A percentile compares a stretch with the other conserved stretches of the same genome.
phyloP scores from a whole-genome alignment of 257 asterid species.

The Euphrasia confusa region DNA sequence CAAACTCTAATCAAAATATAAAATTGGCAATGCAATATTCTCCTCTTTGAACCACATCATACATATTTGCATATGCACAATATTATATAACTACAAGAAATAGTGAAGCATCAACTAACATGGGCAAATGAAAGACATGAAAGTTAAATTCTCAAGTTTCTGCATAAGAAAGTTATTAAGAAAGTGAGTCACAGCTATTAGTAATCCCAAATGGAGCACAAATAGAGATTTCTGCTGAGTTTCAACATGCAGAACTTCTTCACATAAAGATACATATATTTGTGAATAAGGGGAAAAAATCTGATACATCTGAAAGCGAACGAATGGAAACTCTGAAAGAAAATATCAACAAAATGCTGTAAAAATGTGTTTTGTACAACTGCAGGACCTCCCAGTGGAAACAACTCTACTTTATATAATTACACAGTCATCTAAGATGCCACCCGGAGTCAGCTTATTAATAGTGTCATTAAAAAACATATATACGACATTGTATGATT shows the following conservation, averaged over 20 bases:
- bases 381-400: too few relatives aligned
- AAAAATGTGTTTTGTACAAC: too few relatives aligned
- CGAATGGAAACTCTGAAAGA: too few relatives aligned
- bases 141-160: constrained; percentile 4
- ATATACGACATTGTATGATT: too few relatives aligned
- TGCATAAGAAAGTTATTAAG: neutral
- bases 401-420: too few relatives aligned
- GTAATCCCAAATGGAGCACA: too few relatives aligned
- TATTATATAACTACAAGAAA: constrained; percentile 1
- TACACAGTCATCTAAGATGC: too few relatives aligned
- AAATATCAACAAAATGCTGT: too few relatives aligned
- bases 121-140: neutral
- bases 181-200: neutral
- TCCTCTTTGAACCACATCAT: neutral
- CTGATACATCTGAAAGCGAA: too few relatives aligned
- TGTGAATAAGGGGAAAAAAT: too few relatives aligned
- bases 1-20: neutral
- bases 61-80: neutral
- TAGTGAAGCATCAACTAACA: neutral
- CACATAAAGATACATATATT: neutral
- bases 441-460: too few relatives aligned
- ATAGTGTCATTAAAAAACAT: too few relatives aligned
- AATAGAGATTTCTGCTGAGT: neutral
- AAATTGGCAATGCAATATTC: neutral
- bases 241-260: neutral